Percentiles rank a stretch among this genome's conserved stretches.
These are phyloP conservation scores for Suhomyces xylopsoci DNA, from an alignment of 805 yeast species.

Conservation along the genomic window DNA sequence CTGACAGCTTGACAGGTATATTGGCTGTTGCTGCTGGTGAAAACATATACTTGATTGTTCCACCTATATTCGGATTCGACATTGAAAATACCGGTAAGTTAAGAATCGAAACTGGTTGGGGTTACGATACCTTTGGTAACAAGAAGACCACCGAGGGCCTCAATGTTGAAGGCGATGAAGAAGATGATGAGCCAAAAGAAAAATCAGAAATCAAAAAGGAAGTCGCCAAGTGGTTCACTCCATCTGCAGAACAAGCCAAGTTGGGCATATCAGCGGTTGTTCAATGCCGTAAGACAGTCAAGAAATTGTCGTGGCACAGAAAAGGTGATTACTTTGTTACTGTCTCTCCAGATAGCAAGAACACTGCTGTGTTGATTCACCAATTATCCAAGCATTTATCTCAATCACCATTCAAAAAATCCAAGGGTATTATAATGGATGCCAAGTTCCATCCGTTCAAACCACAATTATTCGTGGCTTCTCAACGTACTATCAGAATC, in stretches of 20 bases:
- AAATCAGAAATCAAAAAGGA: constrained; percentile 37
- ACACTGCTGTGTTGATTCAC: constrained; percentile 87
- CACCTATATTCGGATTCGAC: constrained; percentile 88
- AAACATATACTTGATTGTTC: constrained; percentile 71
- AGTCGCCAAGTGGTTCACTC: constrained; percentile 81
- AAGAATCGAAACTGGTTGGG: constrained; percentile 87
- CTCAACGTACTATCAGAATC: constrained; percentile 87
- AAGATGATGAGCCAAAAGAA: constrained; percentile 16
- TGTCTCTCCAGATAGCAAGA: constrained; percentile 90
- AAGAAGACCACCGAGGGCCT: constrained; percentile 40
- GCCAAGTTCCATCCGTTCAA: constrained; percentile 96
- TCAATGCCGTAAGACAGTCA: constrained; percentile 63
- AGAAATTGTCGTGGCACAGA: constrained; percentile 91
- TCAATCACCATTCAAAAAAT: constrained; percentile 91
- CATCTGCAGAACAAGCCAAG: constrained; percentile 54
- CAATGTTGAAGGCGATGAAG: constrained; percentile 39
- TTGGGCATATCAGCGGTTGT: constrained; percentile 74
- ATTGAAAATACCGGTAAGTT: constrained; percentile 78
- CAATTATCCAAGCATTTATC: constrained; percentile 92
- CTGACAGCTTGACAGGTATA: constrained; percentile 68
- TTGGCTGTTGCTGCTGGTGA: constrained; percentile 85
- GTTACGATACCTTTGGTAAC: constrained; percentile 66
- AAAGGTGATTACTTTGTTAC: constrained; percentile 96
- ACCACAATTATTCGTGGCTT: constrained; percentile 90
- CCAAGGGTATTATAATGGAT: constrained; percentile 92